A percentile compares a stretch with the other conserved stretches of the same genome.
These are phyloP conservation scores for Chenopodium suecicum DNA, from an alignment of 148 eudicot genomes.

Conservation along the genomic window DNA sequence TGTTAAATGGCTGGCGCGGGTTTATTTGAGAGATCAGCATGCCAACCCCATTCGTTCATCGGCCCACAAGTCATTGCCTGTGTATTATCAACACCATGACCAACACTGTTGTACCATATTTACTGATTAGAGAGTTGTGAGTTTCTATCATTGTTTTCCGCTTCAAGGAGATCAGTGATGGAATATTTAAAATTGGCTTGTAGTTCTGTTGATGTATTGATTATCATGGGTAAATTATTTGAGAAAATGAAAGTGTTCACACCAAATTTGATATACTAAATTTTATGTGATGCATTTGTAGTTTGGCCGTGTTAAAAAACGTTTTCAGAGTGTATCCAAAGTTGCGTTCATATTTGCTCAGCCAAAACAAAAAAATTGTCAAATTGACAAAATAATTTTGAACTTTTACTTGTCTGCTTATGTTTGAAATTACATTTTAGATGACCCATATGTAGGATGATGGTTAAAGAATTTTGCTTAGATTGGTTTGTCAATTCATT, in stretches of 20 bases:
- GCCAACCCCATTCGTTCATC: slow-evolving; percentile 9
- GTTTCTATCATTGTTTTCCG: slow-evolving; percentile 11
- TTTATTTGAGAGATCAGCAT: slow-evolving; percentile 8
- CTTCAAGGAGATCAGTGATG: slow-evolving; percentile 3
- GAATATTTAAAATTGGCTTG: slow-evolving; percentile 14
- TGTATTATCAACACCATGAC: slow-evolving; percentile 17
- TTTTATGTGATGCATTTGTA: neutral
- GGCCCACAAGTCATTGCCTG: slow-evolving; percentile 2
- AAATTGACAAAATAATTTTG: neutral
- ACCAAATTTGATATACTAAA: neutral
- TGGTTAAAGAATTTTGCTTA: too few relatives aligned
- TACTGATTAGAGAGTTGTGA: slow-evolving; percentile 5
- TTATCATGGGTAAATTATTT: slow-evolving; percentile 17
- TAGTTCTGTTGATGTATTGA: slow-evolving; percentile 6
- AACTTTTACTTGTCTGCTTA: neutral
- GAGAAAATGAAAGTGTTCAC: slow-evolving; percentile 1
- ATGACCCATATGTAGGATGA: too few relatives aligned
- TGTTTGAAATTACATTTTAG: too few relatives aligned
- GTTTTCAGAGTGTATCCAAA: neutral
- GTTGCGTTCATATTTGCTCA: neutral
- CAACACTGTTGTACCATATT: slow-evolving; percentile 6
- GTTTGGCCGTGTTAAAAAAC: neutral
- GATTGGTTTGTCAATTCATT: too few relatives aligned
- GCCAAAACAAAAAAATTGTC: neutral
- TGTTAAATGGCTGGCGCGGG: slow-evolving; percentile 12